Evolutionary conservation across 371 early-diverging fungal genomes (phyloP).

Genomic region (Saksenaea vasiformis): DNA sequence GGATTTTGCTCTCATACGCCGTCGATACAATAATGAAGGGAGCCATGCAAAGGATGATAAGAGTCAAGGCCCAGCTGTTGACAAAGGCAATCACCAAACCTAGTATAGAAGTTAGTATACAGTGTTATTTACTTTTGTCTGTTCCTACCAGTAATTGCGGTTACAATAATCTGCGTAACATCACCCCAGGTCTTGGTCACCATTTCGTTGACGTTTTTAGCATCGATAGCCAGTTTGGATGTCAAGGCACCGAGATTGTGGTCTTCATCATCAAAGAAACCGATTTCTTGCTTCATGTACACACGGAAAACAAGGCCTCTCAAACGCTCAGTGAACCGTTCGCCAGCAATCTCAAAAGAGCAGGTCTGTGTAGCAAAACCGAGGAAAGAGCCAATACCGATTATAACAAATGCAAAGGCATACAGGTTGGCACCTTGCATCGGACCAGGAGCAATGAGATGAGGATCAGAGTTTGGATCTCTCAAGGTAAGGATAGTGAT

Average conservation of each 20-base stretch:
- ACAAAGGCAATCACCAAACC: constrained; percentile 42
- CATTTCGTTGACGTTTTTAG: constrained; percentile 67
- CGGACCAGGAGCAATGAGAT: constrained; percentile 28
- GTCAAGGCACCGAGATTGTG: constrained; percentile 86
- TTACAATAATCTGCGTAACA: constrained; percentile 46
- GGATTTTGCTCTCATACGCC: constrained; percentile 24
- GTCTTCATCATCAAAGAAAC: constrained; percentile 83
- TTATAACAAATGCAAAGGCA: constrained; percentile 74
- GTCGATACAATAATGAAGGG: constrained; percentile 43
- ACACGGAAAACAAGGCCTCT: constrained; percentile 61
- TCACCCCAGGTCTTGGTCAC: constrained; percentile 56
- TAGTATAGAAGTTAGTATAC: background rate
- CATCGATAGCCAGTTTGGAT: constrained; percentile 82
- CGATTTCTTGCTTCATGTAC: constrained; percentile 81
- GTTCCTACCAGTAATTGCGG: constrained; percentile 25
- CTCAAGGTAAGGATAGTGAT: constrained; percentile 19
- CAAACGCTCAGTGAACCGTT: constrained; percentile 63
- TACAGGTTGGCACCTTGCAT: constrained; percentile 68
- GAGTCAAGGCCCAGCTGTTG: constrained; percentile 49
- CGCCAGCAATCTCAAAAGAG: constrained; percentile 55
- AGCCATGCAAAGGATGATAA: constrained; percentile 49
- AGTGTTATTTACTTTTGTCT: background rate
- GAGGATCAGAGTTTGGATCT: constrained; percentile 24
- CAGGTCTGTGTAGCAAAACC: constrained; percentile 39
- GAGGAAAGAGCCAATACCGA: constrained; percentile 57